A percentile compares a stretch with the other conserved stretches of the same genome.
Conservation (phyloP, 352 stramenopile species). For the Phytophthora syringae region DNA sequence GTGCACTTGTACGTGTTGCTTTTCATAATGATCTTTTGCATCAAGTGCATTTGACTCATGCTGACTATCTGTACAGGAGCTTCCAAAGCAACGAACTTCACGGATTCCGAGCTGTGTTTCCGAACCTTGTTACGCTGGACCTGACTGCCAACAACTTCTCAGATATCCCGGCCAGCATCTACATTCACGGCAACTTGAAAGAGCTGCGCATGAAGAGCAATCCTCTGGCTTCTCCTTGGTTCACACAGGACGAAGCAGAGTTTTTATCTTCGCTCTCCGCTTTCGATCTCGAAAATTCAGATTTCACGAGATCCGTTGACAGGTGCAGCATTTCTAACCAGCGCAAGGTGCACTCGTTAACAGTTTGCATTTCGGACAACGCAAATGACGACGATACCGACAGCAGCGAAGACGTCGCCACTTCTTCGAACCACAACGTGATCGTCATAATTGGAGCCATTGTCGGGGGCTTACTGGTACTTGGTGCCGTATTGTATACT, state of each 20-base stretch:
- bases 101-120: slow-evolving; percentile 61
- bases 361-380: slow-evolving; percentile 36
- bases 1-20: slow-evolving; percentile 47
- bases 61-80: slow-evolving; percentile 24
- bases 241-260: slow-evolving; percentile 45
- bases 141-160: slow-evolving; percentile 62
- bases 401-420: slow-evolving; percentile 9
- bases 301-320: slow-evolving; percentile 37
- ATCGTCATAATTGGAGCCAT: slow-evolving; percentile 40
- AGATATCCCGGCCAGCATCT: slow-evolving; percentile 53
- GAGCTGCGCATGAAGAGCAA: slow-evolving; percentile 56
- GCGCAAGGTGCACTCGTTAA: slow-evolving; percentile 35
- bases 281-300: slow-evolving; percentile 41
- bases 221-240: slow-evolving; percentile 43
- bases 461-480: slow-evolving; percentile 42
- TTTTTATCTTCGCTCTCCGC: slow-evolving; percentile 35
- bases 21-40: no score
- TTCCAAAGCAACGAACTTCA: slow-evolving; percentile 63
- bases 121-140: slow-evolving; percentile 58
- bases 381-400: slow-evolving; percentile 17
- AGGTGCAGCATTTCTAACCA: slow-evolving; percentile 30
- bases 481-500: slow-evolving; percentile 29
- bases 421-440: slow-evolving; percentile 18
- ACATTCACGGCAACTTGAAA: slow-evolving; percentile 50
- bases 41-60: neutral